Base-by-base conservation (phyloP, 140 eudicot species). In the Cichorium intybus region DNA sequence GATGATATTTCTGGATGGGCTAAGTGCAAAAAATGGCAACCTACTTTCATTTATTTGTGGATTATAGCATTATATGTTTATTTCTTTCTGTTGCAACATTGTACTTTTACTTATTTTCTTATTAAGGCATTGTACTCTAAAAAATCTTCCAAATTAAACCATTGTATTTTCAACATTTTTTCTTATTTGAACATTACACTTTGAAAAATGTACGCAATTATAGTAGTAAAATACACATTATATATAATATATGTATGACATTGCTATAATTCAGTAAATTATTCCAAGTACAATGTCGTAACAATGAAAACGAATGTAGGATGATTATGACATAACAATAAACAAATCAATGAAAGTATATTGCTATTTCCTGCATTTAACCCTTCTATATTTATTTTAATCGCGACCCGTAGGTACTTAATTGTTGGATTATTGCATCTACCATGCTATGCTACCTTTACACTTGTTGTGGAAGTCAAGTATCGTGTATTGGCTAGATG, bases 371-470 rank as follows among this genome's bases (percentile, higher is more conserved):
- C 11, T 11, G 17, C 48, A 29, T 31, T 22, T 20, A 58, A 17
- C 22, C 2, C 37, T 57, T 20, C 24, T 22, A 12, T 65, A 24
- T 16, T 47, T 74, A 23, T 6, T 24, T 6, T 6, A 35, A 35
- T 61, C 26, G 24, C 11, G 21, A 35, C 45, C 2, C 26, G 6
- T 58, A 91, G 97, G 97, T 87, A 91, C 75, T 65, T 84, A 5
- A 22, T 83, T 27, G 97, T 91, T 64, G 95, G 78, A 1, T 33
- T 87, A 29, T 41, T 87, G 83, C 97, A 91, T 79, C 47, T 87
- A 31, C 96, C 96, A n/a, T 87, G 96, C 82, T 91, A 84, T 59
- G 81, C 75, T 28, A n/a, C 82, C 35, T 91, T 80, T 72, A 82
- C 80, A n/a, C 54, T 87, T 20, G 11, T 83, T 35, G 87, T 79